These are phyloP conservation scores for Lipomyces yamadae DNA, from an alignment of 805 yeast genomes.

Conservation along the genomic window DNA sequence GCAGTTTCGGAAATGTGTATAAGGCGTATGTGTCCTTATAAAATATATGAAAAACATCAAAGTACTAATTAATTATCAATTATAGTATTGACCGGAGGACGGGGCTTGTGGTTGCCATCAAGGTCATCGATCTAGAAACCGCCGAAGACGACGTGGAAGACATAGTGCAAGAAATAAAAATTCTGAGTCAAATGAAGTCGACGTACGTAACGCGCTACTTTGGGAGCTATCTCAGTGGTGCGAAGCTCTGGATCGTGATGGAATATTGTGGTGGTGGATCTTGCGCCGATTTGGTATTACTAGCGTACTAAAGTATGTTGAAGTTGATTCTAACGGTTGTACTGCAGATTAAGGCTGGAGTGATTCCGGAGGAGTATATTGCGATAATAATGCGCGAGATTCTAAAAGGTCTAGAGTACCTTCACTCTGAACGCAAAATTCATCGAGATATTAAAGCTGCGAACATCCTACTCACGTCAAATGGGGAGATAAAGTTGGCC, in stretches of 20 bases:
- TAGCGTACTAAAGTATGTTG: background rate
- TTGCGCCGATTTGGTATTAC: conserved; percentile 66
- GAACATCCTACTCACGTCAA: conserved; percentile 72
- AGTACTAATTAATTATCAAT: background rate
- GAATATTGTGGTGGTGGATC: conserved; percentile 97
- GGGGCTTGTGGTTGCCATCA: conserved; percentile 72
- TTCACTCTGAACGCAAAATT: conserved; percentile 75
- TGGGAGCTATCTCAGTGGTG: conserved; percentile 67
- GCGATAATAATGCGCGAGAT: conserved; percentile 67
- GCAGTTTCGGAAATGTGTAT: conserved; percentile 87
- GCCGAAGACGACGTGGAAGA: conserved; percentile 74
- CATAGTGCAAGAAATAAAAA: conserved; percentile 75
- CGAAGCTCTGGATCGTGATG: conserved; percentile 86
- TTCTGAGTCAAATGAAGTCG: conserved; percentile 69
- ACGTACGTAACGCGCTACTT: conserved; percentile 68
- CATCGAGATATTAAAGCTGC: conserved; percentile 94
- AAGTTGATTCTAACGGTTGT: background rate
- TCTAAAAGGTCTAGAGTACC: conserved; percentile 71
- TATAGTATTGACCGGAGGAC: conserved; percentile 44
- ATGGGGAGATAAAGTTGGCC: conserved; percentile 77
- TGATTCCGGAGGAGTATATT: conserved; percentile 62
- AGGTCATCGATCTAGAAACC: conserved; percentile 80
- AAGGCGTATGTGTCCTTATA: conserved; percentile 51
- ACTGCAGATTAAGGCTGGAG: conserved; percentile 54
- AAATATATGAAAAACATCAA: background rate